Conservation (phyloP, 106 monocot species). For the Xerophyta viscosa region DNA sequence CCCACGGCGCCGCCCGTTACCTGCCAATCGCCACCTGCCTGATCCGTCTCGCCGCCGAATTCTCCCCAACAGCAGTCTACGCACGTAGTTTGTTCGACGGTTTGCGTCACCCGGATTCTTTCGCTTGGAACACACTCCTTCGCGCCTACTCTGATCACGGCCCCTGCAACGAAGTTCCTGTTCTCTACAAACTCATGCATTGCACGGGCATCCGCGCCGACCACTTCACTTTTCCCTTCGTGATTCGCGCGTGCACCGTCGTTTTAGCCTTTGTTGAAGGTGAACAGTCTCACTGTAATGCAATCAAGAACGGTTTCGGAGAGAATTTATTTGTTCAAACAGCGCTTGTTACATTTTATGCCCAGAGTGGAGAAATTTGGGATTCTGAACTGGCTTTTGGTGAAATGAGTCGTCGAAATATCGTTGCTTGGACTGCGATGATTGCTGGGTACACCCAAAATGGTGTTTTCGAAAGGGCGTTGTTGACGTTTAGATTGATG, state of each 20-base stretch:
- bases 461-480: neutral
- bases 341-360: neutral
- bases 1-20: neutral
- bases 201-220: neutral
- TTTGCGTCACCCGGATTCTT: neutral
- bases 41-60: neutral
- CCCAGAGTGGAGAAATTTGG: neutral
- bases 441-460: neutral
- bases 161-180: neutral
- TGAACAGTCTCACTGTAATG: neutral
- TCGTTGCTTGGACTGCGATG: neutral
- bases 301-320: neutral
- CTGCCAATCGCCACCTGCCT: neutral
- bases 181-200: neutral
- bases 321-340: neutral
- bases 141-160: neutral
- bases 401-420: neutral
- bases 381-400: neutral
- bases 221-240: conserved; percentile 1
- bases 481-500: neutral
- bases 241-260: neutral
- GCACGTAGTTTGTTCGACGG: neutral
- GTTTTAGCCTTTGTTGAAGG: neutral
- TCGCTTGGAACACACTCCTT: neutral
- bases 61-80: neutral